Evolutionary conservation across 2,329 filamentous ascomycete genomes (phyloP).

Genomic region (Penicillium sp.): DNA sequence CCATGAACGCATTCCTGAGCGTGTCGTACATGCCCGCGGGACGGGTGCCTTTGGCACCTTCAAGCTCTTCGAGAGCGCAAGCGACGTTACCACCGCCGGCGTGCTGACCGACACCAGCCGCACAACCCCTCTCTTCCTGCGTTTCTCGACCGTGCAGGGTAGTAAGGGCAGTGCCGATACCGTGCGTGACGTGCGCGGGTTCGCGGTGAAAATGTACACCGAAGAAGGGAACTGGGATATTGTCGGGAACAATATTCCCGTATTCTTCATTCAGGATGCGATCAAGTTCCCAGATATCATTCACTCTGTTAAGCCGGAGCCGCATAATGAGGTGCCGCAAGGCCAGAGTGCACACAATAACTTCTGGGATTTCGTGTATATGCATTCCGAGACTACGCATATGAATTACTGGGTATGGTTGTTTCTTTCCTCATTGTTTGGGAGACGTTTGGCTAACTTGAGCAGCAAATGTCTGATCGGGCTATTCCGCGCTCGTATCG

Average conservation of each 20-base stretch:
- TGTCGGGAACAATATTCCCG: conserved; percentile 43
- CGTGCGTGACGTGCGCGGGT: conserved; percentile 78
- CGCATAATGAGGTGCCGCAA: conserved; percentile 49
- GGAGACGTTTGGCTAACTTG: background rate
- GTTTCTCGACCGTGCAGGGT: conserved; percentile 76
- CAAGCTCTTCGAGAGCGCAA: conserved; percentile 62
- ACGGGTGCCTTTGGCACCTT: conserved; percentile 66
- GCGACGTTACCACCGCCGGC: conserved; percentile 62
- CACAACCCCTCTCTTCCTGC: conserved; percentile 64
- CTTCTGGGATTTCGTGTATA: conserved; percentile 46
- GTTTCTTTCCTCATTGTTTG: background rate
- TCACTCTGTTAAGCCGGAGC: conserved; percentile 42
- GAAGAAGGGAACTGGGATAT: conserved; percentile 69
- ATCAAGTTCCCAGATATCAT: conserved; percentile 43
- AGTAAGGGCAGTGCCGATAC: conserved; percentile 76
- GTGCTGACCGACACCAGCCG: conserved; percentile 67
- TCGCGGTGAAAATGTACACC: conserved; percentile 75
- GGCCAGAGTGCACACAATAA: conserved; percentile 52
- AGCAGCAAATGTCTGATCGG: conserved; percentile 36
- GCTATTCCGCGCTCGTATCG: conserved; percentile 36
- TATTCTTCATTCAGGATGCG: conserved; percentile 45
- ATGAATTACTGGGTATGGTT: conserved; percentile 33
- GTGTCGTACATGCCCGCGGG: conserved; percentile 66
- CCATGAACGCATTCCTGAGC: conserved; percentile 67
- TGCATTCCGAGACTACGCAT: conserved; percentile 35